These are phyloP conservation scores for Rubus parviflorus DNA, from an alignment of 306 rosid genomes.

Conservation along the genomic window DNA sequence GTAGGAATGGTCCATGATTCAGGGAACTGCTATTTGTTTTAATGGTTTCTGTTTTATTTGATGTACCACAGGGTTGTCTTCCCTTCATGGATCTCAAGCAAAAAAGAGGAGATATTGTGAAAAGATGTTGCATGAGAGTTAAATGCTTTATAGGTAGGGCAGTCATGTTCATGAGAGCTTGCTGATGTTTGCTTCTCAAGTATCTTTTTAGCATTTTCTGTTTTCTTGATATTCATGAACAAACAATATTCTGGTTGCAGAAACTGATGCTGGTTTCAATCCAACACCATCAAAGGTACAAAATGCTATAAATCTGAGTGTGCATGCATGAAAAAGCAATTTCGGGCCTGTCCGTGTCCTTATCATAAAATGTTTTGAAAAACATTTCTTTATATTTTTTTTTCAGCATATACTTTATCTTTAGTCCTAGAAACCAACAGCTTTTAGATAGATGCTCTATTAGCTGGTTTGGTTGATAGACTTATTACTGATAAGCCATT, in stretches of 20 bases:
- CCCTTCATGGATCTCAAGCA: conserved; percentile 59
- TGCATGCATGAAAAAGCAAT: neutral
- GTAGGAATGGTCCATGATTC: neutral
- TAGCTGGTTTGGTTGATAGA: neutral
- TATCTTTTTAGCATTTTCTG: neutral
- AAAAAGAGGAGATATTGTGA: conserved; percentile 41
- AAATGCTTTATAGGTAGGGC: conserved; percentile 67
- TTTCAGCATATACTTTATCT: too few relatives aligned
- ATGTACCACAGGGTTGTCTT: conserved; percentile 39
- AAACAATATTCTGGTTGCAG: conserved; percentile 37
- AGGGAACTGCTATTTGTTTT: neutral
- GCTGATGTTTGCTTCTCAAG: neutral
- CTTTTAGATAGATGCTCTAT: neutral
- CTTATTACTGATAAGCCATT: neutral
- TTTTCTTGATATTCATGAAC: neutral
- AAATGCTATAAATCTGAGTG: conserved; percentile 13
- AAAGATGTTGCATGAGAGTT: conserved; percentile 54
- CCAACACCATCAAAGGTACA: conserved; percentile 60
- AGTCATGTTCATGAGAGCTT: neutral
- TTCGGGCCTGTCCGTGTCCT: neutral
- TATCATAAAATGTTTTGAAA: neutral
- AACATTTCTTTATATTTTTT: too few relatives aligned
- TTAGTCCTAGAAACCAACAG: conserved; percentile 1
- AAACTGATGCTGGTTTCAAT: conserved; percentile 69
- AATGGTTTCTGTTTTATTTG: conserved; percentile 1